Conservation (phyloP, 2,329 filamentous ascomycete genomes). For the Trichoderma sp. region DNA sequence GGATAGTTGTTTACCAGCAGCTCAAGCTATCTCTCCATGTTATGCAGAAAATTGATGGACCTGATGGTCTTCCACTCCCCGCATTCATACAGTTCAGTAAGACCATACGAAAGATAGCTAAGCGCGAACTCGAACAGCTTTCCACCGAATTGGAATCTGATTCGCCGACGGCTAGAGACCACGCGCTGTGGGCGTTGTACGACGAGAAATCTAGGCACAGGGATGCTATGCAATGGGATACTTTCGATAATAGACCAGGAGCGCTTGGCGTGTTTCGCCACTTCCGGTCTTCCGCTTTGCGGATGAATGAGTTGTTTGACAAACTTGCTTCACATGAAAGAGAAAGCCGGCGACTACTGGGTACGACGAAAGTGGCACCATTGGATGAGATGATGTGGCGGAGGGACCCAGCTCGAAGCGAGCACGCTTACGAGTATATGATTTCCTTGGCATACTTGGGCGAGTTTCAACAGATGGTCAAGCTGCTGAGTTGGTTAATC, state of each 20-base stretch:
- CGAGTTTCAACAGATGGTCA: conserved; percentile 57
- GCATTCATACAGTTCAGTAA: conserved; percentile 26
- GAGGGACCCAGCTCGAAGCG: conserved; percentile 33
- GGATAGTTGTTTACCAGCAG: conserved; percentile 31
- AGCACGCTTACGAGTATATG: conserved; percentile 57
- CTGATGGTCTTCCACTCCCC: conserved; percentile 24
- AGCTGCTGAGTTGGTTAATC: conserved; percentile 58
- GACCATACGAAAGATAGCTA: conserved; percentile 23
- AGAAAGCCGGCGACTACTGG: conserved; percentile 23
- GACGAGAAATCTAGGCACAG: background rate
- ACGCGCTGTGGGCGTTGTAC: conserved; percentile 14
- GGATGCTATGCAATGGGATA: conserved; percentile 9
- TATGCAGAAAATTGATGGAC: conserved; percentile 29
- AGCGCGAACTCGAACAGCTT: conserved; percentile 28
- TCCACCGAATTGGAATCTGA: conserved; percentile 21
- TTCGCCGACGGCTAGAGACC: conserved; percentile 3
- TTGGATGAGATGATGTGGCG: conserved; percentile 36
- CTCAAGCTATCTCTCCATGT: conserved; percentile 30
- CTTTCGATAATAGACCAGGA: background rate
- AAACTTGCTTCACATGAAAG: conserved; percentile 28
- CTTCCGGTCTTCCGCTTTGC: conserved; percentile 24
- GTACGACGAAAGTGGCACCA: conserved; percentile 26
- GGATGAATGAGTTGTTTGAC: conserved; percentile 31
- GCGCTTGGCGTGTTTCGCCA: conserved; percentile 11
- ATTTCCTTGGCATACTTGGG: conserved; percentile 59